Conservation (phyloP, 1,284 basidiomycete genomes). For the Trichosporon asahii region DNA sequence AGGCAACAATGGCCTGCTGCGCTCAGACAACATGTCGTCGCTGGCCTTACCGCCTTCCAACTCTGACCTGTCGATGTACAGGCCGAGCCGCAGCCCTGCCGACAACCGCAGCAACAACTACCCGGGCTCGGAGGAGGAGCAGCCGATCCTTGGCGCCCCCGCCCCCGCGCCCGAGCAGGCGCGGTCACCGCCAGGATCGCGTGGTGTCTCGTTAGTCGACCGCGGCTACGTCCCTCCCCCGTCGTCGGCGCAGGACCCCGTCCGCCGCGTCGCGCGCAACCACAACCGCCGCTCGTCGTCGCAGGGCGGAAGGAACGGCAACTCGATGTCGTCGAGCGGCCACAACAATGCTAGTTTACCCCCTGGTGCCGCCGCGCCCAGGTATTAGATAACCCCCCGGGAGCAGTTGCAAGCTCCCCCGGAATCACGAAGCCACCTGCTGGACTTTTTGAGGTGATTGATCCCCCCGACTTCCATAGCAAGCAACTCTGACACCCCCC, state of each 20-base stretch:
- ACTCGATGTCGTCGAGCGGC: conserved; percentile 15
- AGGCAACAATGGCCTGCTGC: conserved; percentile 35
- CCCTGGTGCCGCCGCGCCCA: conserved; percentile 24
- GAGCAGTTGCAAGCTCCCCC: background rate
- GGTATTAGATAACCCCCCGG: conserved; percentile 10
- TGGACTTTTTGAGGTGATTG: background rate
- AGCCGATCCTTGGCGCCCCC: conserved; percentile 53
- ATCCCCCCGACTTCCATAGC: background rate
- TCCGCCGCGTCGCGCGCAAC: conserved; percentile 39
- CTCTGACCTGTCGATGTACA: conserved; percentile 46
- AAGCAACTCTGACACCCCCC: background rate
- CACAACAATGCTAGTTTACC: conserved; percentile 22
- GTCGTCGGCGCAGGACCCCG: conserved; percentile 62
- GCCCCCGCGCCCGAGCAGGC: conserved; percentile 25
- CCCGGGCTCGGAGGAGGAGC: conserved; percentile 55
- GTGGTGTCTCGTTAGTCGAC: conserved; percentile 72
- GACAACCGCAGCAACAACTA: conserved; percentile 14
- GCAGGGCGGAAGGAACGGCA: conserved; percentile 17
- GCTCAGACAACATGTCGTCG: conserved; percentile 48
- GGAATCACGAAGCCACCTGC: background rate
- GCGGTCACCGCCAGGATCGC: conserved; percentile 44
- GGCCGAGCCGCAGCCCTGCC: conserved; percentile 11
- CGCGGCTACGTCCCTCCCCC: conserved; percentile 71
- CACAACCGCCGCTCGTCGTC: conserved; percentile 34
- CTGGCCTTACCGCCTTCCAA: conserved; percentile 53